phyloP scores from a whole-genome alignment of 768 basidiomycete genomes.

The Tephrocybe sp. region DNA sequence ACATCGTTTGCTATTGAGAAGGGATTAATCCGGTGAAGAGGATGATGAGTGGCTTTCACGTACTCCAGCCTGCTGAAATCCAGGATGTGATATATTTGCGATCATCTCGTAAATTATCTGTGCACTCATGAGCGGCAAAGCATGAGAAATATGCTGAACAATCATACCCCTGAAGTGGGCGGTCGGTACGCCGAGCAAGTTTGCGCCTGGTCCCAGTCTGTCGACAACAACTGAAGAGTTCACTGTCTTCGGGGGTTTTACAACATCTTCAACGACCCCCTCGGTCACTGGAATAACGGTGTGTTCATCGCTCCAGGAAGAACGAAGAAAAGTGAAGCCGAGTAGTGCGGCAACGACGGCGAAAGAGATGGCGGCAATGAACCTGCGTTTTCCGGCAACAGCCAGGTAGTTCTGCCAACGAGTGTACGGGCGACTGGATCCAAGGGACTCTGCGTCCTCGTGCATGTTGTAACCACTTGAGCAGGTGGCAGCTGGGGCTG shows the following conservation, averaged over 20 bases:
- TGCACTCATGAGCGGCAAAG: not conserved
- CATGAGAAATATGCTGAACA: not conserved
- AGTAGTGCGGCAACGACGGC: slow-evolving; percentile 30
- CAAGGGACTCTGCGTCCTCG: slow-evolving; percentile 14
- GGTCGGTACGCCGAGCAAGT: slow-evolving; percentile 50
- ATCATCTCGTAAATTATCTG: slow-evolving; percentile 64
- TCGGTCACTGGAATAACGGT: slow-evolving; percentile 4
- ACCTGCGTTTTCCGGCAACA: slow-evolving; percentile 17
- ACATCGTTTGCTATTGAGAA: slow-evolving; percentile 65
- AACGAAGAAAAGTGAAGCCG: slow-evolving; percentile 22
- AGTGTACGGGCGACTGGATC: not conserved
- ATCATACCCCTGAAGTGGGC: slow-evolving; percentile 52
- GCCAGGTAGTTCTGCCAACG: slow-evolving; percentile 10
- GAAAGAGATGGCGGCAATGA: slow-evolving; percentile 25
- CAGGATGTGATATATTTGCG: slow-evolving; percentile 71
- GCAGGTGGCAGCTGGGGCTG: not conserved
- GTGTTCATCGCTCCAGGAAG: slow-evolving; percentile 19
- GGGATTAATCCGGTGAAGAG: slow-evolving; percentile 4
- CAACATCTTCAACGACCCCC: not conserved
- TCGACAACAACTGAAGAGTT: slow-evolving; percentile 14
- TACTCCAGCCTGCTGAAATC: slow-evolving; percentile 79
- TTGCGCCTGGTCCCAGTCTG: slow-evolving; percentile 16
- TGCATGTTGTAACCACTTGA: slow-evolving; percentile 10
- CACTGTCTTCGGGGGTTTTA: not conserved
- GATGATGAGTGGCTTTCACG: slow-evolving; percentile 24